Evolutionary conservation across 164 flowering plant species (phyloP), one percentile per base, ranked within the genome.

Genomic region (Vitis labrusca): DNA sequence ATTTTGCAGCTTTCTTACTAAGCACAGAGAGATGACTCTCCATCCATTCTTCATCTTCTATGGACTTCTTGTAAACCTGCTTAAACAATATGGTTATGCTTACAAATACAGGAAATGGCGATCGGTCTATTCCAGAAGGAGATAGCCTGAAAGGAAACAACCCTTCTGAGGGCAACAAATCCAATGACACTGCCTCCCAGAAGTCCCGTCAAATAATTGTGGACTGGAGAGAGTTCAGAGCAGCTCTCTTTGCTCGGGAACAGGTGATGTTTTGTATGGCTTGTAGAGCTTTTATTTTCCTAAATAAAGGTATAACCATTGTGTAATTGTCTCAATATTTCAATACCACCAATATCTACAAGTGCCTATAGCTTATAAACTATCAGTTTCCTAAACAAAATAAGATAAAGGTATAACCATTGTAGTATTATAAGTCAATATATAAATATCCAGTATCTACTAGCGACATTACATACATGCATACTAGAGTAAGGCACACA

Each of bases 161-260:
- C 62, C 67, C 87, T 65, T 71, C 80, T 51, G 83, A 83, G 55
- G 80, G 76, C 74, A 81, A 77, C 61, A 84, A 79, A 75, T 76
- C 82, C 13, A 75, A 79, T 69, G 86, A 89, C 16, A 68, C 69
- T 61, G 67, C 81, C 52, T 75, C 85, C 12, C 78, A 77, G 44
- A 79, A 85, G 65, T 70, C 86, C 11, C 79, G 80, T 50, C 82
- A n/a, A 56, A 66, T 66, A 56, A 79, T 79, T 58, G 64, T 73
- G 63, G 94, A 91, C 74, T 91, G 98, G 98, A 85, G 99, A 85
- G 91, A 86, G 74, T 84, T 89, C 77, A 83, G 99, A 72, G 97
- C 99, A 52, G 67, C 75, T 64, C 86, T 91, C 32, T 85, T 77
- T 74, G 65, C 73, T 50, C 83, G 67, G 53, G 89, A 89, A 74